phyloP scores from a whole-genome alignment of 2,329 filamentous ascomycete genomes.

The Cercospora sp. region DNA sequence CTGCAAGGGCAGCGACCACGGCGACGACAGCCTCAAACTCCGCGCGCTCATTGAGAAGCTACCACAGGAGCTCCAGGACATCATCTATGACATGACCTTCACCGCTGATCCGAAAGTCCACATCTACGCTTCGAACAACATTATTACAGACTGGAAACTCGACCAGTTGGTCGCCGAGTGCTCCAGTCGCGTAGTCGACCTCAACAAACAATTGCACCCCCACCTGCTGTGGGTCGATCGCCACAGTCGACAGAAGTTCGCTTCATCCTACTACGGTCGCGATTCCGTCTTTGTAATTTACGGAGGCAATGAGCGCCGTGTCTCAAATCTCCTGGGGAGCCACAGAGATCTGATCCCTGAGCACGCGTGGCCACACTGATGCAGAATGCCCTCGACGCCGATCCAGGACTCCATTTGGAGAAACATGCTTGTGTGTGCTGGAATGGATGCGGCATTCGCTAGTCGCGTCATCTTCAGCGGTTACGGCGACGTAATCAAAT shows the following conservation, averaged over 20 bases:
- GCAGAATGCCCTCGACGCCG: too few relatives aligned
- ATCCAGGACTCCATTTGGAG: too few relatives aligned
- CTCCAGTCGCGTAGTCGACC: neutral
- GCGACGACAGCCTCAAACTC: neutral
- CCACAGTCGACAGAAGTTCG: neutral
- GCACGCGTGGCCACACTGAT: too few relatives aligned
- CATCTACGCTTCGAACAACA: neutral
- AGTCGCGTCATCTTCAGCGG: neutral
- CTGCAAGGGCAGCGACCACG: too few relatives aligned
- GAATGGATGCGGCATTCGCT: neutral
- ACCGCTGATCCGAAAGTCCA: neutral
- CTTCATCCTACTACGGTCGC: neutral
- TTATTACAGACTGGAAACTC: neutral
- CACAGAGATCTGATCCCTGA: neutral
- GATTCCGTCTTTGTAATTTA: neutral
- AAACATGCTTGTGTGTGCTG: neutral
- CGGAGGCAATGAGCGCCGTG: rapidly evolving
- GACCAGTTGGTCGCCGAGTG: neutral
- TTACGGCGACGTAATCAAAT: neutral
- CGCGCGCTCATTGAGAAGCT: neutral
- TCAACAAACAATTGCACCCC: neutral
- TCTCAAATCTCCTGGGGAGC: neutral
- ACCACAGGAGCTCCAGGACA: neutral
- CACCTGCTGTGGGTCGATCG: neutral
- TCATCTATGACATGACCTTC: neutral